Percentiles rank a stretch among this genome's conserved stretches.
phyloP scores from a whole-genome alignment of 2,329 filamentous ascomycete genomes.

The Phoma sp. region DNA sequence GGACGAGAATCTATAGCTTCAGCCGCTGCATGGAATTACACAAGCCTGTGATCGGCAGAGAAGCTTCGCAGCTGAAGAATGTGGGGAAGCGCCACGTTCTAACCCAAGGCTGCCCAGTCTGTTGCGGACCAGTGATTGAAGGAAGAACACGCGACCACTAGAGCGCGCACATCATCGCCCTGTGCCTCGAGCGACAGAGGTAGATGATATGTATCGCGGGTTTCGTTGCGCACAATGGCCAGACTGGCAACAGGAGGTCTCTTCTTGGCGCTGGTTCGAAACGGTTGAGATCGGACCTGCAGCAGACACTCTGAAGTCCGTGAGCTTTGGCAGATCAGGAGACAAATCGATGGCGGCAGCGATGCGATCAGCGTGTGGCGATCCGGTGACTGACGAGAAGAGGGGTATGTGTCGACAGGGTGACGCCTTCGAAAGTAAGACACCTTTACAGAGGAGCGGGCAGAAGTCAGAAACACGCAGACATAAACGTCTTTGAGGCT shows the following conservation, averaged over 20 bases:
- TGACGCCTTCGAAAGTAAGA: conserved; percentile 33
- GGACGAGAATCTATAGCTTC: conserved; percentile 46
- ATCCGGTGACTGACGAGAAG: conserved; percentile 26
- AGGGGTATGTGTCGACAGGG: conserved; percentile 26
- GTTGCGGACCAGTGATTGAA: conserved; percentile 35
- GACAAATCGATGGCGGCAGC: conserved; percentile 23
- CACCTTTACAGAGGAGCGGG: conserved; percentile 43
- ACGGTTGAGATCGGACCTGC: conserved; percentile 33
- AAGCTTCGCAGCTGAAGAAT: conserved; percentile 40
- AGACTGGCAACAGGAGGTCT: conserved; percentile 30
- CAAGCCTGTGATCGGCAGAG: conserved; percentile 37
- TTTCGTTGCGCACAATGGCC: conserved; percentile 28
- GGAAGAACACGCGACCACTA: conserved; percentile 41
- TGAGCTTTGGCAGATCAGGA: conserved; percentile 32
- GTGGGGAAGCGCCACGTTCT: conserved; percentile 49
- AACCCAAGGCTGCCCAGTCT: conserved; percentile 38
- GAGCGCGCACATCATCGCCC: conserved; percentile 47
- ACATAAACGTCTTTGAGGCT: conserved; percentile 50
- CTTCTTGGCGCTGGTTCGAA: conserved; percentile 44
- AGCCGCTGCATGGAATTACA: conserved; percentile 43
- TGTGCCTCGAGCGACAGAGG: conserved; percentile 40
- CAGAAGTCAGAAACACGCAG: conserved; percentile 42
- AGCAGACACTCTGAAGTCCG: conserved; percentile 34
- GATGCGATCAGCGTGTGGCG: conserved; percentile 32
- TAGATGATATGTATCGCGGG: conserved; percentile 25